Percentiles rank a stretch among this genome's conserved stretches.
phyloP scores from a whole-genome alignment of 345 rosid species.

The Cardamine resedifolia region DNA sequence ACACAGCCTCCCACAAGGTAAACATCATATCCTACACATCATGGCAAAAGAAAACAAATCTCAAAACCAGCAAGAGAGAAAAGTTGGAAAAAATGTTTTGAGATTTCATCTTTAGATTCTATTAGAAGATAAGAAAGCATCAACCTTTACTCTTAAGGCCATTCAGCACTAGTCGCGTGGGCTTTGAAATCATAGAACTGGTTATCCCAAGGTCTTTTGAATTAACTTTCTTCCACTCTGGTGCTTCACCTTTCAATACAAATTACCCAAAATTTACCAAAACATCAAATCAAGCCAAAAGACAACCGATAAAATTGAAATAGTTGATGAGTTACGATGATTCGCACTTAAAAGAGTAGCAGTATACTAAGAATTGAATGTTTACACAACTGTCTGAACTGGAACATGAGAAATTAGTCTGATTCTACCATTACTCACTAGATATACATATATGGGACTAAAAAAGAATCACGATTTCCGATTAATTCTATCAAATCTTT shows the following conservation, averaged over 20 bases:
- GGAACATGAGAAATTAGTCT: not conserved
- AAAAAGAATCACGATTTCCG: not conserved
- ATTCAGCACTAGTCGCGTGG: constrained; percentile 48
- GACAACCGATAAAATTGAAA: not conserved
- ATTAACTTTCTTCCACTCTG: constrained; percentile 49
- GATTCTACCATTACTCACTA: not conserved
- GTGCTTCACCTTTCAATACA: constrained; percentile 26
- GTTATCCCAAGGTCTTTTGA: constrained; percentile 51
- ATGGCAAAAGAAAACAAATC: not conserved
- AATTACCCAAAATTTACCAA: constrained; percentile 19
- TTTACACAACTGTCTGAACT: not conserved
- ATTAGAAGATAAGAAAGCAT: not conserved
- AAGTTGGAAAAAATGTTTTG: not conserved
- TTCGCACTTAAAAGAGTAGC: constrained; percentile 5
- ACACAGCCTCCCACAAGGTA: constrained; percentile 96
- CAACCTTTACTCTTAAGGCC: constrained; percentile 54
- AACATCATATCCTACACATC: constrained; percentile 63
- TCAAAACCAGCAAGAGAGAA: not conserved
- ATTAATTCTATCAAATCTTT: not conserved
- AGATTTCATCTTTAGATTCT: not conserved
- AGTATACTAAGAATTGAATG: not conserved
- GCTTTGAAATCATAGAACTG: constrained; percentile 41
- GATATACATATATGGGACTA: not conserved
- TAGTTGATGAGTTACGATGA: not conserved
- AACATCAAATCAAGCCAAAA: not conserved